Conservation (phyloP, 2,329 filamentous ascomycete genomes). For the Aspergillus sp. region DNA sequence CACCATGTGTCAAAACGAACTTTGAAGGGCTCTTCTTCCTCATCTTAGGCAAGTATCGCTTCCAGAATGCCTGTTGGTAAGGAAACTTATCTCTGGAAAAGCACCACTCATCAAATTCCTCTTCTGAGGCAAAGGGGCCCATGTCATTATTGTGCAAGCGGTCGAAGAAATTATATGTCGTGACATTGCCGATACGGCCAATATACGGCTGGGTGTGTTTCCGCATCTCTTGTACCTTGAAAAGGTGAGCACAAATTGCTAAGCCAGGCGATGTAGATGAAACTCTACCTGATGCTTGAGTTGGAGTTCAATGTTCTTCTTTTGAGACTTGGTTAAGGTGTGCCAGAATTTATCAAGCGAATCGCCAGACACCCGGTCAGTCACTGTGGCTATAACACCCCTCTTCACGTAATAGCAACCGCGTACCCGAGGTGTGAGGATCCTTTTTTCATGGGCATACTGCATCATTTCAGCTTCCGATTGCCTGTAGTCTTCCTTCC, state of each 20-base stretch:
- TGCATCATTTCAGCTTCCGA: slow-evolving; percentile 3
- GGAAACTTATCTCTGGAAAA: slow-evolving; percentile 16
- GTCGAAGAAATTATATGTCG: slow-evolving; percentile 19
- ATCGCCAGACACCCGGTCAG: slow-evolving; percentile 24
- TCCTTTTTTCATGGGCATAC: background rate
- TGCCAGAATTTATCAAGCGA: slow-evolving; percentile 22
- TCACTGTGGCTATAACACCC: slow-evolving; percentile 15
- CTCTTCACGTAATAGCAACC: slow-evolving; percentile 1
- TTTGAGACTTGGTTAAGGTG: slow-evolving; percentile 16
- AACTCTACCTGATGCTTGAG: slow-evolving; percentile 17
- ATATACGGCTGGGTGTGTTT: slow-evolving; percentile 17
- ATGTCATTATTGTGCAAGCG: slow-evolving; percentile 16
- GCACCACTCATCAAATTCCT: slow-evolving; percentile 25
- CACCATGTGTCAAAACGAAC: slow-evolving; percentile 15
- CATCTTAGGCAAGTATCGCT: slow-evolving; percentile 17
- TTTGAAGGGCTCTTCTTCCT: slow-evolving; percentile 11
- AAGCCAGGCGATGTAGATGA: too few species aligned
- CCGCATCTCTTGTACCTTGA: slow-evolving; percentile 14
- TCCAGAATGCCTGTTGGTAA: slow-evolving; percentile 16
- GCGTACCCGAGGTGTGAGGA: background rate
- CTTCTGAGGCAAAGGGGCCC: slow-evolving; percentile 27
- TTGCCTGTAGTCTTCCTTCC: too few species aligned
- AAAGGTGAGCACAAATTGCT: background rate
- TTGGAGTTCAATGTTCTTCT: slow-evolving; percentile 15
- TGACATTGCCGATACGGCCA: slow-evolving; percentile 16